Base-by-base conservation (phyloP, 768 basidiomycete genomes). In the Lactarius evosmus region DNA sequence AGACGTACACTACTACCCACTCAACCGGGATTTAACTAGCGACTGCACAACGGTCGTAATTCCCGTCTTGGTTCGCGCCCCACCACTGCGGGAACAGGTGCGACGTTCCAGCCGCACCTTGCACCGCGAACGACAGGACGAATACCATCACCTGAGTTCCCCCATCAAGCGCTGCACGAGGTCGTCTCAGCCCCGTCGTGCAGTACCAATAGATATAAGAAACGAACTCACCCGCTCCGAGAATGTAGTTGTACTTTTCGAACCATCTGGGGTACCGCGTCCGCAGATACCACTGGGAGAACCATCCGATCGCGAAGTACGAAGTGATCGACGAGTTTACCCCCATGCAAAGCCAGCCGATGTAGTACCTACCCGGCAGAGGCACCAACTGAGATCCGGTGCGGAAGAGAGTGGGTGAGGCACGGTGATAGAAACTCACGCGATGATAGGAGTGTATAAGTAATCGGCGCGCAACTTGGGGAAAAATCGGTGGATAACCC, bases 51-150 rank as follows among this genome's bases (percentile, higher is more conserved):
- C 69, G 60, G 58, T 72, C 71, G 54, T 72, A 76, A 69, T 78
- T 75, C 67, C 82, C 83, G 30, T 71, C 72, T 65, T 84, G 82
- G 69, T 85, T 82, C 14, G 82, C 83, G 5, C 81, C 61, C 83
- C 83, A 84, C 84, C 82, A 84, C 67, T 74, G 70, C 7, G 83
- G 80, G 76, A 84, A 84, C 22, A 79, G 70, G 66, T 83, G 79
- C 0, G 81, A 70, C 7, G 72, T 70, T 4, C 83, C 82, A 14
- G 77, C 76, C 2, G 80, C 83, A 25, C 84, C 84, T 59, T 80
- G 79, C 3, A 67, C 69, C 33, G 56, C 57, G 49, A 63, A 66
- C 19, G 66, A 66, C 17, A 62, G 27, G 60, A 66, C 62, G 56
- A 66, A 66, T 76, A 85, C 77, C 83, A 85, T 85, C 16, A 84